Percentiles rank a stretch among this genome's conserved stretches.
Conservation (phyloP, 2,329 filamentous ascomycete species). For the Pseudocercospora musae region DNA sequence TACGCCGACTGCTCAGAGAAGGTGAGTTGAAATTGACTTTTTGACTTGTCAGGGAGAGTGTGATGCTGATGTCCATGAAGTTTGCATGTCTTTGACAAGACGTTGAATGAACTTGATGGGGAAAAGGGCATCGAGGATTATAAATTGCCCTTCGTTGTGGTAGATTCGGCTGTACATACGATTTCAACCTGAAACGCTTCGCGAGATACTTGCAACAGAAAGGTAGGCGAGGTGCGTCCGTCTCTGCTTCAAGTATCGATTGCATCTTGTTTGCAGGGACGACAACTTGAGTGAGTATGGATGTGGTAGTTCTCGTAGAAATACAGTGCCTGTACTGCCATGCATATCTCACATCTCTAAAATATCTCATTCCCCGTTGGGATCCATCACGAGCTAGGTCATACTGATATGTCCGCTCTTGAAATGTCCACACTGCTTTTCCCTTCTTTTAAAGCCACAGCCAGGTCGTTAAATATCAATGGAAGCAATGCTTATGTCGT, state of each 20-base stretch:
- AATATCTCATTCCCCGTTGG: neutral
- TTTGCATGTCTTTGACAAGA: neutral
- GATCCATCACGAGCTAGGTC: neutral
- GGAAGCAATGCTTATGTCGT: neutral
- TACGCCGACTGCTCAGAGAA: neutral
- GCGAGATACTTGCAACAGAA: neutral
- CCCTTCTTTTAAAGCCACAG: neutral
- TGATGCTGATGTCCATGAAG: neutral
- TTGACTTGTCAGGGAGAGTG: neutral
- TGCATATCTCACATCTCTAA: neutral
- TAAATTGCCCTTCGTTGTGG: neutral
- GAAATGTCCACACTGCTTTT: neutral
- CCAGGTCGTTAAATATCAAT: neutral
- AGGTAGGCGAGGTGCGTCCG: too few relatives aligned
- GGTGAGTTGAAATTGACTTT: neutral
- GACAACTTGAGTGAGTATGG: neutral
- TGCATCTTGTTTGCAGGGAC: neutral
- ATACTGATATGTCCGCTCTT: neutral
- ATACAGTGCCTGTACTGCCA: neutral
- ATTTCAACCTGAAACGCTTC: neutral
- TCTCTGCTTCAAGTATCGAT: neutral
- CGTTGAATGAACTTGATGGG: neutral
- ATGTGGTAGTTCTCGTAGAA: neutral
- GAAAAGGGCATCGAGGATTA: neutral
- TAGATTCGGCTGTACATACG: too few relatives aligned